Evolutionary conservation across 2,329 filamentous ascomycete genomes (phyloP).

Genomic region (Rhinocladiella similis): DNA sequence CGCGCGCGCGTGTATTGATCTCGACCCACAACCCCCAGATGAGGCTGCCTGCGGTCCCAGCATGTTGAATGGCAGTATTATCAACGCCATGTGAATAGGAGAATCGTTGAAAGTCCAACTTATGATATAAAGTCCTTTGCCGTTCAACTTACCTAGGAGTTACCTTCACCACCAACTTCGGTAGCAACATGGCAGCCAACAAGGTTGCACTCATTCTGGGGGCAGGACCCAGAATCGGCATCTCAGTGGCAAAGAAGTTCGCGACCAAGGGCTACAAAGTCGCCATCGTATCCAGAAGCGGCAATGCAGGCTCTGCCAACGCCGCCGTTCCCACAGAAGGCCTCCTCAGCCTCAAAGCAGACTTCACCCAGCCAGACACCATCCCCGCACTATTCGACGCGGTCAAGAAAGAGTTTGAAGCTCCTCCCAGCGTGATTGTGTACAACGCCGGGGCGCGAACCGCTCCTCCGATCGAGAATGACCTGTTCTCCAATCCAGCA

Average conservation of each 20-base stretch:
- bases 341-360: conserved; percentile 33
- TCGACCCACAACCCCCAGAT: no score
- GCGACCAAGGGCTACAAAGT: conserved; percentile 25
- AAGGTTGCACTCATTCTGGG: conserved; percentile 37
- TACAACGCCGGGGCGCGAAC: conserved; percentile 29
- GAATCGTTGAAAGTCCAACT: no score
- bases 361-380: conserved; percentile 35
- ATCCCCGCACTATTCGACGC: conserved; percentile 40
- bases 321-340: conserved; percentile 2
- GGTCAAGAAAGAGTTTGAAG: conserved; percentile 36
- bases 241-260: conserved; percentile 7
- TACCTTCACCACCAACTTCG: no score
- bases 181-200: conserved; percentile 3
- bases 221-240: conserved; percentile 15
- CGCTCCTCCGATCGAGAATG: no score
- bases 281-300: conserved; percentile 1
- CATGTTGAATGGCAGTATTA: no score
- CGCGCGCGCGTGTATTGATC: no score
- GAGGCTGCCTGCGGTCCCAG: no score
- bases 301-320: no score
- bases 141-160: no score
- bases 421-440: conserved; percentile 28
- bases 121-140: no score
- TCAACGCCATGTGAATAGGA: no score
- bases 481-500: no score